phyloP scores from a whole-genome alignment of 495 filamentous ascomycete genomes.

The Amniculicola lignicola region DNA sequence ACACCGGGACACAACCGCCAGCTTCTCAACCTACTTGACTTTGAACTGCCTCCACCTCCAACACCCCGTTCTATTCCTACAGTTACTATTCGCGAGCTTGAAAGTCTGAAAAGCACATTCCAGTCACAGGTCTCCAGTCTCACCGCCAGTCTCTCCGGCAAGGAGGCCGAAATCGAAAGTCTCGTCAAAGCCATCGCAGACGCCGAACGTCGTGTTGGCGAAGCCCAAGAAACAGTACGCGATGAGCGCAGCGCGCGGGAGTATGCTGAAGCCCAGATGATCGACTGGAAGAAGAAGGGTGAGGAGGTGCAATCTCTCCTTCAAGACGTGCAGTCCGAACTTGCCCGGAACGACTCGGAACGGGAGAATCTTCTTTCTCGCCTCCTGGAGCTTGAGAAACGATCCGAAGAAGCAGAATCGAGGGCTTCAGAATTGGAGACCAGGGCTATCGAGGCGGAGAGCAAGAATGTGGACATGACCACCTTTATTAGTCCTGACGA shows the following conservation, averaged over 20 bases:
- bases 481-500: constrained; percentile 23
- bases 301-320: constrained; percentile 81
- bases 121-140: constrained; percentile 86
- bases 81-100: constrained; percentile 87
- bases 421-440: constrained; percentile 48
- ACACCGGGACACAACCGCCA: constrained; percentile 51
- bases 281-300: constrained; percentile 76
- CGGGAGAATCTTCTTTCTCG: constrained; percentile 67
- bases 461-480: constrained; percentile 31
- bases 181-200: constrained; percentile 82
- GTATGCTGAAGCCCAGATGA: constrained; percentile 68
- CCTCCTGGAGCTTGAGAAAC: constrained; percentile 71
- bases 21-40: constrained; percentile 73
- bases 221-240: constrained; percentile 73
- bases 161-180: constrained; percentile 81
- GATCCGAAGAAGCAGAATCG: constrained; percentile 59
- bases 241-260: constrained; percentile 69
- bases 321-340: constrained; percentile 73
- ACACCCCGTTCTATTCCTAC: constrained; percentile 89
- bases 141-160: constrained; percentile 81
- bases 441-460: constrained; percentile 40
- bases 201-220: constrained; percentile 86
- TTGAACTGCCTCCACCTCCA: constrained; percentile 83
- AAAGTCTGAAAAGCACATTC: constrained; percentile 83
- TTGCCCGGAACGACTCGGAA: constrained; percentile 70